A percentile compares a stretch with the other conserved stretches of the same genome.
Conservation (phyloP, 306 rosid species). For the Prunus kanzakura region DNA sequence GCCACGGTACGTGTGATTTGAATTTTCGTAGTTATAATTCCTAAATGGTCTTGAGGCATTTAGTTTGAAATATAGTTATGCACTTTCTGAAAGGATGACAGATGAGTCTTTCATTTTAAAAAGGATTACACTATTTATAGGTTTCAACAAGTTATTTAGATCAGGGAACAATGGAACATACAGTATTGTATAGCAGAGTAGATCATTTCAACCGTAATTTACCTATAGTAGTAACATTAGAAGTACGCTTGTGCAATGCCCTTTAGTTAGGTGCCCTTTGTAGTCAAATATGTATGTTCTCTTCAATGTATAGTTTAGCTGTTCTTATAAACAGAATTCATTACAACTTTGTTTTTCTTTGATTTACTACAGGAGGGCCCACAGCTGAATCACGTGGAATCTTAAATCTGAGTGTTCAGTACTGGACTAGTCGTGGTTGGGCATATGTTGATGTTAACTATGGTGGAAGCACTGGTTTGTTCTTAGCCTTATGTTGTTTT, state of each 20-base stretch:
- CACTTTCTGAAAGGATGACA: not conserved
- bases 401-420: conserved; percentile 72
- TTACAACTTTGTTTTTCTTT: conserved; percentile 4
- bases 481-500: conserved; percentile 14
- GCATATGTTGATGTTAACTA: conserved; percentile 84
- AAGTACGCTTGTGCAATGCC: not conserved
- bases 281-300: not conserved
- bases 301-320: conserved; percentile 3
- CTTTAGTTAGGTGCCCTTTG: not conserved
- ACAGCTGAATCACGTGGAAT: conserved; percentile 73
- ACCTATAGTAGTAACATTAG: not conserved
- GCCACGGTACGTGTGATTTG: conserved; percentile 68
- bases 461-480: conserved; percentile 99
- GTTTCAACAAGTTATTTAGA: not conserved
- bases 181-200: not conserved
- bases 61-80: not conserved
- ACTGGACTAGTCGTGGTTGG: conserved; percentile 98
- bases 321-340: not conserved
- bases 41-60: not conserved
- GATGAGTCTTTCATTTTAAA: not conserved
- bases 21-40: not conserved
- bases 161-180: not conserved
- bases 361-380: conserved; percentile 79
- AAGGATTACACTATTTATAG: not conserved
- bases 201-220: not conserved